A percentile compares a stretch with the other conserved stretches of the same genome.
phyloP scores from a whole-genome alignment of 108 stramenopile genomes.

The Nitzschia palea region DNA sequence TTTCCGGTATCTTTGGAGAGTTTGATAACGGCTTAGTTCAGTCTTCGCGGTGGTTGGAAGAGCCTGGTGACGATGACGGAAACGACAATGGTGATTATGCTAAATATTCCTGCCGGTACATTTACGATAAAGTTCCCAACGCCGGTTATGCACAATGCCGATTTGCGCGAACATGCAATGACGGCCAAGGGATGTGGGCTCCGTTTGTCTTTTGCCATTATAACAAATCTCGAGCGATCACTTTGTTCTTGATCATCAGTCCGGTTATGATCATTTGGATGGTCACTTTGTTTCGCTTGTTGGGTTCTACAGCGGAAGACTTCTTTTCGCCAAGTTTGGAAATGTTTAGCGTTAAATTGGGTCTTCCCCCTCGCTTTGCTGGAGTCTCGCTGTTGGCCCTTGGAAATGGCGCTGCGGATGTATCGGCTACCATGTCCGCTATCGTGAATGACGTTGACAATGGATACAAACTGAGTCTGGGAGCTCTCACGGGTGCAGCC shows the following conservation, averaged over 20 bases:
- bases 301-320: conserved; percentile 95
- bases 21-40: background rate
- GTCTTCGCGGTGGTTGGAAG: conserved; percentile 12
- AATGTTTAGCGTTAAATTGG: conserved; percentile 81
- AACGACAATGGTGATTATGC: conserved; percentile 28
- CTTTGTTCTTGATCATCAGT: conserved; percentile 50
- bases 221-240: conserved; percentile 20
- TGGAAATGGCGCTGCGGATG: conserved; percentile 98
- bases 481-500: conserved; percentile 92
- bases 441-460: conserved; percentile 63
- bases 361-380: conserved; percentile 92
- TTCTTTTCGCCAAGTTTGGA: conserved; percentile 93
- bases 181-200: conserved; percentile 56
- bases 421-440: conserved; percentile 88
- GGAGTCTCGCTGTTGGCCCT: conserved; percentile 95
- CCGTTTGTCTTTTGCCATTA: conserved; percentile 71
- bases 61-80: conserved; percentile 14
- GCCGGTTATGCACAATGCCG: conserved; percentile 56
- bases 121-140: conserved; percentile 37
- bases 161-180: conserved; percentile 77
- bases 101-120: conserved; percentile 41
- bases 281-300: conserved; percentile 79
- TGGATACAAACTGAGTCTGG: conserved; percentile 85
- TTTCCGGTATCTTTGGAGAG: conserved; percentile 31
- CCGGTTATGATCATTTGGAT: conserved; percentile 69